Evolutionary conservation across 2,329 filamentous ascomycete genomes (phyloP).

Genomic region (Colletotrichum somersetense): DNA sequence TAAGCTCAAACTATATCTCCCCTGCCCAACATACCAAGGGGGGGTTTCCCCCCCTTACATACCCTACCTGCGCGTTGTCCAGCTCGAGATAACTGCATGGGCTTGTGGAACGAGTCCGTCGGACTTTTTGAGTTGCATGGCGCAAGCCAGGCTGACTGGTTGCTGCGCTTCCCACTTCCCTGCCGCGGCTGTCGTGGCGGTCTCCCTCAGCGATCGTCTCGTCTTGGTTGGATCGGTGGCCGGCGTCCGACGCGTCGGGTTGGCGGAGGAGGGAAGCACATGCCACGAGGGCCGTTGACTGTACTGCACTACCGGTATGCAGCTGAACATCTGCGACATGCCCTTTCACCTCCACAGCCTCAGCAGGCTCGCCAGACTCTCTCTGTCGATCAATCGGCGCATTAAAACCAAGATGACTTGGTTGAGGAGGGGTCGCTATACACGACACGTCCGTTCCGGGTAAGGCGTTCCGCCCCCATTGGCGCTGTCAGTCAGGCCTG

Average conservation of each 20-base stretch:
- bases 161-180: not conserved
- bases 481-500: not conserved
- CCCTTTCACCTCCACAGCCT: not conserved
- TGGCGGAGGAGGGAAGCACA: not conserved
- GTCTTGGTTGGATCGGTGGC: not conserved
- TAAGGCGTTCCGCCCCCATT: not conserved
- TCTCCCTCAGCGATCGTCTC: not conserved
- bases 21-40: not conserved
- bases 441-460: not conserved
- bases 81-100: not conserved
- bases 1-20: not conserved
- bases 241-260: not conserved
- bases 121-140: not conserved
- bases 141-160: not conserved
- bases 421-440: not conserved
- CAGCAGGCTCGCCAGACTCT: not conserved
- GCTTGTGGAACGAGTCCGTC: not conserved
- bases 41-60: too few species aligned
- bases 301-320: not conserved
- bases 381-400: not conserved
- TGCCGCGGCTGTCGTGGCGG: not conserved
- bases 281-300: not conserved
- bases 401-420: not conserved
- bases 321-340: too few species aligned
- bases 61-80: not conserved